Conservation (phyloP, 2,329 filamentous ascomycete genomes). For the Thelonectria olida region DNA sequence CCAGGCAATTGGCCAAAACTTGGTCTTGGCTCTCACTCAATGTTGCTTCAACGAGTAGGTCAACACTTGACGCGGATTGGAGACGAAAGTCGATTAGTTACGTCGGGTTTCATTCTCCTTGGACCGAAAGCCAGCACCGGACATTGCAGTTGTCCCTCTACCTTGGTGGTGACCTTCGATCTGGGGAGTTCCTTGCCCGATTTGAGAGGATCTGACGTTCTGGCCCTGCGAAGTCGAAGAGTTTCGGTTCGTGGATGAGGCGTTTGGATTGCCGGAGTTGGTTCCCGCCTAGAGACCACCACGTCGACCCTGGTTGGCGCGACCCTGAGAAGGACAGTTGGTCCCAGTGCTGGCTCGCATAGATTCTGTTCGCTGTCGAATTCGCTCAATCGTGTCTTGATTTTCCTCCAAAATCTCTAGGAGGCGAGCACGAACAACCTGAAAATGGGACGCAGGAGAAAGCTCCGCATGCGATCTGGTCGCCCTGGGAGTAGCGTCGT, state of each 20-base stretch:
- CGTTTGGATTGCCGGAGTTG: not conserved
- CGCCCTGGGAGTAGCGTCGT: not conserved
- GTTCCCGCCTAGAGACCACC: not conserved
- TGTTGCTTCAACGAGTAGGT: not conserved
- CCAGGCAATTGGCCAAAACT: not conserved
- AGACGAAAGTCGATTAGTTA: not conserved
- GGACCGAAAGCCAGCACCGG: not conserved
- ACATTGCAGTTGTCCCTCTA: not conserved
- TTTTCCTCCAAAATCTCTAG: not conserved
- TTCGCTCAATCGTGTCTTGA: not conserved
- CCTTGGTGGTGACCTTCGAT: not conserved
- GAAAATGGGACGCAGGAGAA: not conserved
- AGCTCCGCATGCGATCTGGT: not conserved
- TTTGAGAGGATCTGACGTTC: not conserved
- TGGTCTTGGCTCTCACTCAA: not conserved
- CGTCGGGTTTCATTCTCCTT: not conserved
- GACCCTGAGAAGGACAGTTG: not conserved
- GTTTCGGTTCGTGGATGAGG: not conserved
- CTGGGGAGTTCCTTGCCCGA: not conserved
- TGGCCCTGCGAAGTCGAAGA: not conserved
- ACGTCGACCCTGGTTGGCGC: not conserved
- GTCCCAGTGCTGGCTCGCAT: not conserved
- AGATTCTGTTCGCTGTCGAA: not conserved
- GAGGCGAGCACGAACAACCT: not conserved
- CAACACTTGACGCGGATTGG: not conserved